Conservation (phyloP, 2,329 filamentous ascomycete species). For the Dryadomyces sulphureus region DNA sequence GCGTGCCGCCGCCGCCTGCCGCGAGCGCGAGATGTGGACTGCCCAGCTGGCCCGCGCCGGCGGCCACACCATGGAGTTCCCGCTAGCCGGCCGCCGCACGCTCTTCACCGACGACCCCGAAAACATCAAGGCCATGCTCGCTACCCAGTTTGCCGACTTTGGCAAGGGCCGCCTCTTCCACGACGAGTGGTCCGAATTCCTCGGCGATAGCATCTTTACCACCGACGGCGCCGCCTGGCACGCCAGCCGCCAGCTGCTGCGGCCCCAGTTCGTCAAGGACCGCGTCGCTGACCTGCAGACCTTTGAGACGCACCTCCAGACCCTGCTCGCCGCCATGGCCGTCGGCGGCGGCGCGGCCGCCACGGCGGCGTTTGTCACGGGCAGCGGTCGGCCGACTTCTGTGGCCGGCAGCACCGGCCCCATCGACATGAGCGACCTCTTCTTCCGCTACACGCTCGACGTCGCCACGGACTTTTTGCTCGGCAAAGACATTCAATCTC, state of each 20-base stretch:
- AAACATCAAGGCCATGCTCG: constrained; percentile 84
- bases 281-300: constrained; percentile 68
- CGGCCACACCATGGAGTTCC: constrained; percentile 45
- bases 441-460: constrained; percentile 78
- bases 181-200: constrained; percentile 56
- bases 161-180: constrained; percentile 71
- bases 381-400: constrained; percentile 32
- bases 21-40: constrained; percentile 50
- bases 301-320: constrained; percentile 66
- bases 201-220: constrained; percentile 64
- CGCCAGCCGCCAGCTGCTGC: constrained; percentile 61
- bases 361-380: constrained; percentile 39
- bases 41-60: constrained; percentile 28
- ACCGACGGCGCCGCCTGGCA: constrained; percentile 75
- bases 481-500: constrained; percentile 54
- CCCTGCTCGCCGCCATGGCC: constrained; percentile 54
- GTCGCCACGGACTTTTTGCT: constrained; percentile 77
- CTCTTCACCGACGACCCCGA: constrained; percentile 71
- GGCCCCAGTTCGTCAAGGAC: constrained; percentile 77
- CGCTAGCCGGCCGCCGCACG: constrained; percentile 39
- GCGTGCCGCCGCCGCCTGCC: constrained; percentile 35
- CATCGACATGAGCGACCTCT: constrained; percentile 59
- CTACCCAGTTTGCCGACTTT: constrained; percentile 72
- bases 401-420: constrained; percentile 44
- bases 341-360: constrained; percentile 42